Percentiles rank a stretch among this genome's conserved stretches.
Conservation (phyloP, 306 rosid genomes). For the Trifolium repens region DNA sequence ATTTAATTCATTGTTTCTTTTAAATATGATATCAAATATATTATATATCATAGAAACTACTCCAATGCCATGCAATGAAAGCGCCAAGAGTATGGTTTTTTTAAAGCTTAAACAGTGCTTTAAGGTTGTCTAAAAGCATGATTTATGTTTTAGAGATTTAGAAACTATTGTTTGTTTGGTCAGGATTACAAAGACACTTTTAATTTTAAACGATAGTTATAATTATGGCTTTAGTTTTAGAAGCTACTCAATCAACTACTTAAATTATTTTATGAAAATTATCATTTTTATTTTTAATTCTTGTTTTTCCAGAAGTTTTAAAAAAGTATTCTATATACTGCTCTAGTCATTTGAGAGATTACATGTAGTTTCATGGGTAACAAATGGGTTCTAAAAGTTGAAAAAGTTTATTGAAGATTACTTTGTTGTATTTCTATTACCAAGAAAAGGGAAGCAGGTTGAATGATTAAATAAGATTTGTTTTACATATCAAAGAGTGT, state of each 20-base stretch:
- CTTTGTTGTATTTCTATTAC: background rate
- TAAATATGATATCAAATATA: background rate
- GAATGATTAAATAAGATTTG: constrained; percentile 27
- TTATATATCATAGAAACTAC: no score
- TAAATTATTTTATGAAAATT: background rate
- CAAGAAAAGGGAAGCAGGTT: constrained; percentile 20
- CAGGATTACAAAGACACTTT: background rate
- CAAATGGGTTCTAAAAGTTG: background rate
- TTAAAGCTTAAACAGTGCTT: background rate
- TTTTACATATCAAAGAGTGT: constrained; percentile 9
- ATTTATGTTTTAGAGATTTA: background rate
- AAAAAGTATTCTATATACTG: background rate
- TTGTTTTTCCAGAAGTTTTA: background rate
- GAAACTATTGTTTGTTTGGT: background rate
- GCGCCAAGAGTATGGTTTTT: background rate
- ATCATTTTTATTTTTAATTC: background rate
- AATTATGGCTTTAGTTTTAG: background rate
- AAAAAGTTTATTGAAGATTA: background rate
- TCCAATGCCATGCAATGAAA: background rate
- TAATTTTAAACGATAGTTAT: background rate
- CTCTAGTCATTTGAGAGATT: constrained; percentile 7
- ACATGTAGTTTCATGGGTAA: background rate
- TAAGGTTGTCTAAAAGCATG: background rate
- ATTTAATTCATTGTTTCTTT: background rate
- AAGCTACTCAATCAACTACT: background rate